These are phyloP conservation scores for Dacryopinax spathularia DNA, from an alignment of 768 basidiomycete genomes.

Conservation along the genomic window DNA sequence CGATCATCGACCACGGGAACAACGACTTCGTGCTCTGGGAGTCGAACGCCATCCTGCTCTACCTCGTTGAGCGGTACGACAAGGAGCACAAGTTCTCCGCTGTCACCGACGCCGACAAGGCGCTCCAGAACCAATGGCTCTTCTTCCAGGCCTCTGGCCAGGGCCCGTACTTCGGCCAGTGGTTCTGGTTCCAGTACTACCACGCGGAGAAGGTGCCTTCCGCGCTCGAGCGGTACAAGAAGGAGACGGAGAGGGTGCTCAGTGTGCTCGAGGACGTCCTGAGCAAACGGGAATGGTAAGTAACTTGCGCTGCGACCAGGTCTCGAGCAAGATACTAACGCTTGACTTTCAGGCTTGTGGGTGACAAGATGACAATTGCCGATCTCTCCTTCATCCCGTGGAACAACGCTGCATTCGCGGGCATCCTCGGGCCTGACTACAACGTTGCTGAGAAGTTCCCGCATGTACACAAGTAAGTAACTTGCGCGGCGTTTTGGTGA, in stretches of 20 bases:
- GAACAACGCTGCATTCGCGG: neutral
- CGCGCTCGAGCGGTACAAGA: conserved; percentile 22
- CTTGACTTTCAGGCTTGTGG: conserved; percentile 10
- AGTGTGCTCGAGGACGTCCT: conserved; percentile 21
- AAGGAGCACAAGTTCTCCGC: conserved; percentile 12
- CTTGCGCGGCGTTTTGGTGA: neutral
- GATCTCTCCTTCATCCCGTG: conserved; percentile 16
- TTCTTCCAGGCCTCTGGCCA: conserved; percentile 13
- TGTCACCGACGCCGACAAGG: conserved; percentile 9
- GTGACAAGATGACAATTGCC: conserved; percentile 14
- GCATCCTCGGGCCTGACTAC: neutral
- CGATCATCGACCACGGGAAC: conserved; percentile 14
- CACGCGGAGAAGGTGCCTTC: conserved; percentile 22
- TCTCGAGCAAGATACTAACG: neutral
- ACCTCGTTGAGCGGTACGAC: conserved; percentile 14
- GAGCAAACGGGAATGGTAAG: conserved; percentile 20
- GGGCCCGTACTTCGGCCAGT: conserved; percentile 9
- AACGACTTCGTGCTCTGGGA: conserved; percentile 12
- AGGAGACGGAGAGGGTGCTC: conserved; percentile 20
- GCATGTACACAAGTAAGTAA: neutral
- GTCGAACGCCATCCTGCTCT: conserved; percentile 12
- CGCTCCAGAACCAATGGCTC: conserved; percentile 11
- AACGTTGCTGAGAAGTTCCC: neutral
- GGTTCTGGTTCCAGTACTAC: conserved; percentile 19
- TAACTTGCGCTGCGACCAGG: neutral